Conservation (phyloP, 495 filamentous ascomycete species). For the Collariella sp. region DNA sequence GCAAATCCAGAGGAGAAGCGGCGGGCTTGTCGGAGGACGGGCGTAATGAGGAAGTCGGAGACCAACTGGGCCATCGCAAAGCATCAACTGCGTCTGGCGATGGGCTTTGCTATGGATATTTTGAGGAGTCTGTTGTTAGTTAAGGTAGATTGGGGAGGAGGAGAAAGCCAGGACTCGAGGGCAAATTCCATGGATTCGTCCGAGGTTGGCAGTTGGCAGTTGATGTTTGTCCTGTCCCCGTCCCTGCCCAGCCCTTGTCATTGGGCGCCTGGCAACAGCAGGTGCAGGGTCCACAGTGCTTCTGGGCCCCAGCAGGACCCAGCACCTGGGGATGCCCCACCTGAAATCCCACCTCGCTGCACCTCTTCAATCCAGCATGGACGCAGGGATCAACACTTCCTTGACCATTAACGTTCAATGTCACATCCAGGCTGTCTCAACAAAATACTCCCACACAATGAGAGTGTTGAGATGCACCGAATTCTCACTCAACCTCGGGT, state of each 20-base stretch:
- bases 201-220: background rate
- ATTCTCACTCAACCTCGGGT: no score
- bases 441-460: no score
- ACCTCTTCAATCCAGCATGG: no score
- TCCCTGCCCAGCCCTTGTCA: background rate
- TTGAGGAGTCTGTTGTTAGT: background rate
- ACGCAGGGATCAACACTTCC: no score
- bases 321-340: no score
- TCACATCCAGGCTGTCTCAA: no score
- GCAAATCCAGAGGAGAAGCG: conserved; percentile 49
- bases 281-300: background rate
- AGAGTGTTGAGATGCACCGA: no score
- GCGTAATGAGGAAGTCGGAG: conserved; percentile 65
- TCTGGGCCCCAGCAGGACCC: background rate
- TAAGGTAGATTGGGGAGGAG: no score
- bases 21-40: conserved; percentile 66
- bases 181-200: no score
- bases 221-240: background rate
- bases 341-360: no score
- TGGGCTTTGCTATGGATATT: background rate
- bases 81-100: conserved; percentile 3
- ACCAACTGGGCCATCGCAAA: conserved; percentile 64
- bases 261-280: background rate
- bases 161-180: background rate
- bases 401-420: no score